phyloP scores from a whole-genome alignment of 2,329 filamentous ascomycete genomes.

The Tolypocladium nubicola region DNA sequence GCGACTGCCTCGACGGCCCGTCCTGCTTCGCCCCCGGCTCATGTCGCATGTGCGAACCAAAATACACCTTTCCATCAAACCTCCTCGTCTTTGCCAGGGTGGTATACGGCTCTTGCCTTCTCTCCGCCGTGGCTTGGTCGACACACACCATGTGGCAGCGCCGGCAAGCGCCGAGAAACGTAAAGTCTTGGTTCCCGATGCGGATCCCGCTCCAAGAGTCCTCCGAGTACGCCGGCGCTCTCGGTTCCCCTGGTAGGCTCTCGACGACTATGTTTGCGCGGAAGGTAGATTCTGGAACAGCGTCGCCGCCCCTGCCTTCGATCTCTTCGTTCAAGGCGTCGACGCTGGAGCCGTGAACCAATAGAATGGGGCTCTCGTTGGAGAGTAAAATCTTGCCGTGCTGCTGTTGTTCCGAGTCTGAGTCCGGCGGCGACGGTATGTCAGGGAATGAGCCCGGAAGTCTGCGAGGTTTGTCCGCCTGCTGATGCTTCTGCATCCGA shows the following conservation, averaged over 20 bases:
- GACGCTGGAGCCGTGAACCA: slow-evolving; percentile 72
- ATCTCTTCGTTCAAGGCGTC: slow-evolving; percentile 69
- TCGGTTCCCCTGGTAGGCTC: slow-evolving; percentile 23
- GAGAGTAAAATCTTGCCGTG: slow-evolving; percentile 60
- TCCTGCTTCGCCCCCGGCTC: slow-evolving; percentile 7
- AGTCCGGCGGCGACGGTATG: slow-evolving; percentile 46
- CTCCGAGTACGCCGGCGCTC: slow-evolving; percentile 59
- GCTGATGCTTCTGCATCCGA: slow-evolving; percentile 51
- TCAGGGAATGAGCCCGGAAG: slow-evolving; percentile 45
- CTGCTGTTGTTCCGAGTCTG: slow-evolving; percentile 34
- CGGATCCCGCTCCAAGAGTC: slow-evolving; percentile 63
- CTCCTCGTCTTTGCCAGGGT: slow-evolving; percentile 81
- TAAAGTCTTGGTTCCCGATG: slow-evolving; percentile 54
- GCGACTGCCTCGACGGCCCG: slow-evolving; percentile 12
- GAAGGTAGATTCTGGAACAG: slow-evolving; percentile 65
- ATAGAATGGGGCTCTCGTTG: slow-evolving; percentile 89
- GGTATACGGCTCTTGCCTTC: slow-evolving; percentile 75
- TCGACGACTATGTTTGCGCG: slow-evolving; percentile 75
- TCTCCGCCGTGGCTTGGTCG: slow-evolving; percentile 70
- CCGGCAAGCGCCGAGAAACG: slow-evolving; percentile 73
- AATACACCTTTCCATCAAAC: slow-evolving; percentile 75
- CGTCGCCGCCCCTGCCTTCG: slow-evolving; percentile 45
- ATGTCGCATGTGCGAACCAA: slow-evolving; percentile 70
- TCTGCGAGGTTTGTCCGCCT: slow-evolving; percentile 8
- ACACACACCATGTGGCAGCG: slow-evolving; percentile 96